Percentiles rank a stretch among this genome's conserved stretches.
phyloP scores from a whole-genome alignment of 1,139 yeast genomes.

The Magnusiomyces magnusii region DNA sequence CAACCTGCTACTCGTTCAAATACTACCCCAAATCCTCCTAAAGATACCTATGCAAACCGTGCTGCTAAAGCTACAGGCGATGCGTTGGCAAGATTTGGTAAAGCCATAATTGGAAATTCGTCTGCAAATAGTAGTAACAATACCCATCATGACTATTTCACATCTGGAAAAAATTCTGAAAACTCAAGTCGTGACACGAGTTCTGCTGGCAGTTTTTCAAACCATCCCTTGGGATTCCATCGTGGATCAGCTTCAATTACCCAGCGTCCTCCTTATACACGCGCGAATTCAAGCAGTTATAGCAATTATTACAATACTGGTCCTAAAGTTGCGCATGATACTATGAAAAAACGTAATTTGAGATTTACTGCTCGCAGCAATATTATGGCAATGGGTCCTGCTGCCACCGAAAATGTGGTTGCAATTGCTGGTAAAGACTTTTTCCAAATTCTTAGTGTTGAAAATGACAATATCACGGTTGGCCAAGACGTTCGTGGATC shows the following conservation, averaged over 20 bases:
- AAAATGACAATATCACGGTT: conserved; percentile 17
- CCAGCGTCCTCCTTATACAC: neutral
- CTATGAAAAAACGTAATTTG: conserved; percentile 10
- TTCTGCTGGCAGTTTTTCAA: neutral
- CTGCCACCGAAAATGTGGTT: conserved; percentile 25
- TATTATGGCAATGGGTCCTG: conserved; percentile 29
- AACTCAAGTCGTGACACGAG: conserved; percentile 11
- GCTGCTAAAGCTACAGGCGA: conserved; percentile 25
- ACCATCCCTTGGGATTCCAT: neutral
- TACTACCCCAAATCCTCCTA: neutral
- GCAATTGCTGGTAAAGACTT: conserved; percentile 32
- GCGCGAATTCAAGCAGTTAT: conserved; percentile 1
- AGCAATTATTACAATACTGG: neutral
- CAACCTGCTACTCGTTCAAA: neutral
- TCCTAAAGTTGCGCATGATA: neutral
- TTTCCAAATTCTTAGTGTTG: conserved; percentile 27
- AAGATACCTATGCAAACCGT: conserved; percentile 20
- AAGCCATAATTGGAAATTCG: conserved; percentile 26
- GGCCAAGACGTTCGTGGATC: conserved; percentile 20
- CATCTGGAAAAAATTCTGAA: conserved; percentile 10
- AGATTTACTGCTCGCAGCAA: conserved; percentile 22
- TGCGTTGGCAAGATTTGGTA: conserved; percentile 30
- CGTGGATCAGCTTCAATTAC: neutral
- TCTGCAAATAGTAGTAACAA: conserved; percentile 9
- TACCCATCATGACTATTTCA: conserved; percentile 7